These are phyloP conservation scores for Zygotorulaspora mrakii DNA, from an alignment of 1,139 yeast genomes.

Conservation along the genomic window DNA sequence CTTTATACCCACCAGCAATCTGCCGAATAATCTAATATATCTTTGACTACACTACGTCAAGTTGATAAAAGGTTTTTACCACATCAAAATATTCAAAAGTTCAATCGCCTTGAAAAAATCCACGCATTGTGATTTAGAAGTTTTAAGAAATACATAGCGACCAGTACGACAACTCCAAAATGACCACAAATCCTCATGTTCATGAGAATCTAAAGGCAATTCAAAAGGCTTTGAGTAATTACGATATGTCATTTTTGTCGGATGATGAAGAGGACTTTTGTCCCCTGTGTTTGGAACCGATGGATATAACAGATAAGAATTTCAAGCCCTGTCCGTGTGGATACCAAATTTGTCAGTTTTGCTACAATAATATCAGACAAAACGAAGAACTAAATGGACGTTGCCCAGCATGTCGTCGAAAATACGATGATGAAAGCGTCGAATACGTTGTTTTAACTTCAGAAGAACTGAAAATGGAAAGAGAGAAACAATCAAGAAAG, in stretches of 20 bases:
- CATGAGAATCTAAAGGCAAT: conserved; percentile 32
- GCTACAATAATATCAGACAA: conserved; percentile 92
- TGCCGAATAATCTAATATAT: not conserved
- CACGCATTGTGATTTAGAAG: not conserved
- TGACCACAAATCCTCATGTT: conserved; percentile 30
- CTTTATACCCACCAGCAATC: not conserved
- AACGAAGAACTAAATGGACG: conserved; percentile 93
- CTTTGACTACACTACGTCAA: not conserved
- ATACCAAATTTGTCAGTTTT: conserved; percentile 95
- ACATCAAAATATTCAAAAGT: not conserved
- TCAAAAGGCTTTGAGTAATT: conserved; percentile 32
- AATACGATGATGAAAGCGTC: conserved; percentile 88
- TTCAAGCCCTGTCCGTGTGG: conserved; percentile 99
- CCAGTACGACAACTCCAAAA: too few species aligned
- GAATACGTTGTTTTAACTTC: conserved; percentile 79
- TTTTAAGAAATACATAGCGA: conserved; percentile 1
- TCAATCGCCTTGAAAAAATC: not conserved
- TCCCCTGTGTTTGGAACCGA: conserved; percentile 95
- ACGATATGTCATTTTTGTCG: conserved; percentile 35
- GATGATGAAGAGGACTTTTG: conserved; percentile 43
- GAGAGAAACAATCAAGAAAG: conserved; percentile 71
- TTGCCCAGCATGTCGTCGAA: conserved; percentile 96
- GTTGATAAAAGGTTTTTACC: not conserved
- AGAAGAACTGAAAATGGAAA: conserved; percentile 80
- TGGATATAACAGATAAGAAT: conserved; percentile 93